Base-by-base conservation (phyloP, 129 eudicot genomes). In the Lonicera japonica region DNA sequence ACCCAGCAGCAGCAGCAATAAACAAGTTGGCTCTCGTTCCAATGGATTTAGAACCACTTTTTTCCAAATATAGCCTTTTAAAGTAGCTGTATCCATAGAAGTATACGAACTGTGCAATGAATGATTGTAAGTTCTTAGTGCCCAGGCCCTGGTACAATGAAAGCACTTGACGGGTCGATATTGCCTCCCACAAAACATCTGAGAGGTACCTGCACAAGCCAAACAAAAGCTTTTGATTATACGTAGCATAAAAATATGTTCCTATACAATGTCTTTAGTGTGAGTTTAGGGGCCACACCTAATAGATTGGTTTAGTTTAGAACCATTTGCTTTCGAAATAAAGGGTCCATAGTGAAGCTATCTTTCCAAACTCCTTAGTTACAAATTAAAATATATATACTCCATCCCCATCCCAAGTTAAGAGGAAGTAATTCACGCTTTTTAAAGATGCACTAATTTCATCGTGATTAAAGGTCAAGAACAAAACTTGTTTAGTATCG, bases 1-100 rank as follows among this genome's bases (percentile, higher is more conserved):
- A 81, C 39, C 91, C 91, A 22, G 91, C 87, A 54, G 84, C 78
- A 24, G 91, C 91, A 60, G 91, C 91, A 71, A 84, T 70, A 70
- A 80, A 20, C 73, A 84, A 73, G 56, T 84, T 84, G 39, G 87
- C 87, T 75, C 68, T 84, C 21, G 91, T 84, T 25, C 84, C 87
- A 52, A 84, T 84, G 18, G 76, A 74, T 47, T 84, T 80, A n/a
- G 77, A 71, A 61, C 79, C 79, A 61, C 71, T 80, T 70, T 75
- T 80, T 58, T 74, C 66, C 58, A 77, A 70, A 64, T 84, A 84
- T 48, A 80, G 25, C 70, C 79, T 77, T 70, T 84, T 84, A 63
- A 84, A 84, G 59, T 80, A 84, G 55, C 91, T 84, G 46, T 84
- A 84, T 29, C 91, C 91, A 69, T 84, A 84, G 20, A 84, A 84